phyloP scores from a whole-genome alignment of 768 basidiomycete species.

The Kondoa subrosea region DNA sequence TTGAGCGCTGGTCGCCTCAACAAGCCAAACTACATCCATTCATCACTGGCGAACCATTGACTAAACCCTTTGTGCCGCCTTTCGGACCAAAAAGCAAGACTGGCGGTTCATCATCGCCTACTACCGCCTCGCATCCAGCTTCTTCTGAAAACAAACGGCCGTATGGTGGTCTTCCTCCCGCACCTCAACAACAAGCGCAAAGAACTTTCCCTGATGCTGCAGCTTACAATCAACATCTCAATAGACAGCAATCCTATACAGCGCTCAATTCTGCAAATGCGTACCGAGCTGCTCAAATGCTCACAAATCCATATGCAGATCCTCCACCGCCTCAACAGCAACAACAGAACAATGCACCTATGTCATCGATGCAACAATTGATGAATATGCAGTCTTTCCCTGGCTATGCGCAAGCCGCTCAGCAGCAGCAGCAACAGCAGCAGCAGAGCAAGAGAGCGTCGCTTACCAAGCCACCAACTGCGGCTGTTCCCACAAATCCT shows the following conservation, averaged over 20 bases:
- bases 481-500: constrained; percentile 23
- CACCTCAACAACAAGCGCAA: constrained; percentile 61
- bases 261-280: constrained; percentile 24
- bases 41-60: constrained; percentile 92
- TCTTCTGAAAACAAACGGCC: constrained; percentile 56
- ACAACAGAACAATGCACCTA: not conserved
- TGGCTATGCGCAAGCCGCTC: constrained; percentile 9
- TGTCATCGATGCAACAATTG: constrained; percentile 21
- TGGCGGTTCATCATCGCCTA: constrained; percentile 14
- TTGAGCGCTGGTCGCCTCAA: constrained; percentile 91
- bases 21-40: constrained; percentile 92
- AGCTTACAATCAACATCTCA: constrained; percentile 81
- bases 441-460: constrained; percentile 25
- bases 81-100: constrained; percentile 26
- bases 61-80: constrained; percentile 30
- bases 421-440: constrained; percentile 12
- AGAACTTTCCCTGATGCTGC: constrained; percentile 82
- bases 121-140: not conserved
- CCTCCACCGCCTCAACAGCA: constrained; percentile 9
- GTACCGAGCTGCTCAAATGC: constrained; percentile 25
- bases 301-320: constrained; percentile 23
- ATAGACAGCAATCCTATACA: constrained; percentile 83
- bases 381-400: constrained; percentile 7
- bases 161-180: constrained; percentile 80
- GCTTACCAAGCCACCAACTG: constrained; percentile 28